Conservation (phyloP, 768 basidiomycete genomes). For the Megacollybia marginata region DNA sequence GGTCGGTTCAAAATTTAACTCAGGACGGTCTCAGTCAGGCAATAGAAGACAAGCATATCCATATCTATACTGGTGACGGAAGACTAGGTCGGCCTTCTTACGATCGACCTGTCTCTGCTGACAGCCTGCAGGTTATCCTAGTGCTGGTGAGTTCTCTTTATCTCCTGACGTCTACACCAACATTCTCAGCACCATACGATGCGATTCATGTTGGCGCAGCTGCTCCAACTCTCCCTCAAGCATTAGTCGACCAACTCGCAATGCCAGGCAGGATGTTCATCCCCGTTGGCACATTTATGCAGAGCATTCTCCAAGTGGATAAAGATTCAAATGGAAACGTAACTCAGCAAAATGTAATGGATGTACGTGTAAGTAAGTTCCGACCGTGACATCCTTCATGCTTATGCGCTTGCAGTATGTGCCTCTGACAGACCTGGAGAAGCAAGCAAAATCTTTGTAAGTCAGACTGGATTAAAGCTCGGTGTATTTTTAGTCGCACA, state of each 20-base stretch:
- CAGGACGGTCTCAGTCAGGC: slow-evolving; percentile 55
- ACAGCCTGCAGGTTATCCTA: slow-evolving; percentile 25
- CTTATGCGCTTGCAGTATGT: slow-evolving; percentile 42
- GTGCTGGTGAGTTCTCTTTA: slow-evolving; percentile 19
- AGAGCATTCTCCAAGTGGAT: slow-evolving; percentile 9
- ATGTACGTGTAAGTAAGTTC: slow-evolving; percentile 58
- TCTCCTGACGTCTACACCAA: background rate
- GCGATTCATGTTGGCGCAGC: slow-evolving; percentile 95
- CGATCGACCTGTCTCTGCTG: slow-evolving; percentile 8
- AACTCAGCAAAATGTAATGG: slow-evolving; percentile 61
- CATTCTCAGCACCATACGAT: slow-evolving; percentile 53
- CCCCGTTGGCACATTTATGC: slow-evolving; percentile 54
- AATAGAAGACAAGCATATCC: slow-evolving; percentile 47
- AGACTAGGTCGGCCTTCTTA: slow-evolving; percentile 42
- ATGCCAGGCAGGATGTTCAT: slow-evolving; percentile 84
- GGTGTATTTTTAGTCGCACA: too few species aligned
- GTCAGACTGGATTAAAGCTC: too few species aligned
- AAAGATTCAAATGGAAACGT: slow-evolving; percentile 45
- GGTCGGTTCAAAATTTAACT: slow-evolving; percentile 61
- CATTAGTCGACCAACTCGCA: slow-evolving; percentile 73
- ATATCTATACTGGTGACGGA: slow-evolving; percentile 73
- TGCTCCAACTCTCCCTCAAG: slow-evolving; percentile 61
- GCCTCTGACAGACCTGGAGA: slow-evolving; percentile 58
- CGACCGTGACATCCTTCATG: background rate
- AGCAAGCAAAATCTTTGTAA: slow-evolving; percentile 18